Evolutionary conservation across 257 asterid genomes (phyloP).

Genomic region (Mitragyna speciosa): DNA sequence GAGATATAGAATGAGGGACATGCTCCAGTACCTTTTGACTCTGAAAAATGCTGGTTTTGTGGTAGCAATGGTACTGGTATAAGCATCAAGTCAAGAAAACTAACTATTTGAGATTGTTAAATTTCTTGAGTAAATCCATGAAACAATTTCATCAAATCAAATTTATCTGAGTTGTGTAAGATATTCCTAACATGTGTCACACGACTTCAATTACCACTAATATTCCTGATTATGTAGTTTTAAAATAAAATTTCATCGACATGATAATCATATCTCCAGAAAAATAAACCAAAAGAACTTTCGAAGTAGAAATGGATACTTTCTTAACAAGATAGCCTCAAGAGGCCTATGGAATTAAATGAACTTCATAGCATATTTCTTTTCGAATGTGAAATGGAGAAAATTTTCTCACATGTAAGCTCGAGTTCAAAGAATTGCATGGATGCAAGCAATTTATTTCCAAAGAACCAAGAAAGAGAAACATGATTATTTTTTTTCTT

Average conservation of each 20-base stretch:
- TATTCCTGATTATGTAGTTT: neutral
- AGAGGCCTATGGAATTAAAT: no score
- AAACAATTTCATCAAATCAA: no score
- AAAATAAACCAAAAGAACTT: neutral
- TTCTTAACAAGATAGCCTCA: neutral
- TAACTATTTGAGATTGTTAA: neutral
- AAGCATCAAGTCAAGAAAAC: neutral
- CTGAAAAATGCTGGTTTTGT: no score
- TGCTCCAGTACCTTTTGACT: neutral
- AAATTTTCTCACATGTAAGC: neutral
- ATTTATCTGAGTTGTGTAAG: no score
- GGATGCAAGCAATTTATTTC: neutral
- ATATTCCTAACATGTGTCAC: no score
- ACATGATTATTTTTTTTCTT: no score
- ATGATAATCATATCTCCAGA: no score
- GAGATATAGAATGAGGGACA: neutral
- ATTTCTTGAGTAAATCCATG: neutral
- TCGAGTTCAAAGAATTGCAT: no score
- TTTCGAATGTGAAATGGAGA: neutral
- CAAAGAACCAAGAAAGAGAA: neutral
- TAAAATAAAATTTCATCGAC: no score
- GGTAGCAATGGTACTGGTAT: no score
- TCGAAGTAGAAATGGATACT: neutral
- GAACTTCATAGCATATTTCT: neutral
- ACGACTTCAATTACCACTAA: neutral